These are phyloP conservation scores for Albophoma yamanashiensis DNA, from an alignment of 2,329 filamentous ascomycete species.

Conservation along the genomic window DNA sequence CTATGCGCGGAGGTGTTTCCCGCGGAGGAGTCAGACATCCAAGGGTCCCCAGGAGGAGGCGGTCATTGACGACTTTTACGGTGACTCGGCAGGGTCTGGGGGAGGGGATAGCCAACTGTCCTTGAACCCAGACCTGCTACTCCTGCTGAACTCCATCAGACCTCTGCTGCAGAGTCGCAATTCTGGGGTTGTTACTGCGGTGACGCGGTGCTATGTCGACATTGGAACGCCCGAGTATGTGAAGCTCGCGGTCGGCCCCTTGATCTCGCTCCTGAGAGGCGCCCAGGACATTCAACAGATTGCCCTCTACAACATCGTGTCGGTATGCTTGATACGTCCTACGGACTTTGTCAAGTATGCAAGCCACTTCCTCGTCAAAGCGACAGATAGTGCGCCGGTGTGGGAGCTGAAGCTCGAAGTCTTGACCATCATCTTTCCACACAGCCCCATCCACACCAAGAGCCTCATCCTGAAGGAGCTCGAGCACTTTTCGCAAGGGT, in stretches of 20 bases:
- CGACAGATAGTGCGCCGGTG: conserved; percentile 67
- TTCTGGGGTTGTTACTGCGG: conserved; percentile 81
- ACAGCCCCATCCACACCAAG: conserved; percentile 65
- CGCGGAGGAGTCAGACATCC: conserved; percentile 50
- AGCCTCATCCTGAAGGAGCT: conserved; percentile 84
- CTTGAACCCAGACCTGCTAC: conserved; percentile 70
- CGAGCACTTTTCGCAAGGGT: conserved; percentile 77
- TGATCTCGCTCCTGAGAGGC: conserved; percentile 76
- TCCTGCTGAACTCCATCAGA: conserved; percentile 69
- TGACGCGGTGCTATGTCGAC: conserved; percentile 74
- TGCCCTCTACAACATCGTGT: conserved; percentile 87
- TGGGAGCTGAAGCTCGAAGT: conserved; percentile 91
- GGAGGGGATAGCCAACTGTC: conserved; percentile 37
- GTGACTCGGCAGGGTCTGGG: conserved; percentile 41
- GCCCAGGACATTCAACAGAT: conserved; percentile 82
- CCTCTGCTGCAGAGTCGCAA: conserved; percentile 89
- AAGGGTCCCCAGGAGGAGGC: conserved; percentile 25
- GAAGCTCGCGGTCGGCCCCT: conserved; percentile 64
- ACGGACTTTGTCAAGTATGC: conserved; percentile 78
- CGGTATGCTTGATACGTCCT: conserved; percentile 71
- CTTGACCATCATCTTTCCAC: conserved; percentile 80
- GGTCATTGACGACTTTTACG: conserved; percentile 68
- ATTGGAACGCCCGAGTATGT: conserved; percentile 73
- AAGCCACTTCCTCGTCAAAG: conserved; percentile 79
- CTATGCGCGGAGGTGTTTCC: conserved; percentile 84